Evolutionary conservation across 2,329 filamentous ascomycete genomes (phyloP), one percentile per base, ranked within the genome.

Genomic region (Emmonsia crescens): DNA sequence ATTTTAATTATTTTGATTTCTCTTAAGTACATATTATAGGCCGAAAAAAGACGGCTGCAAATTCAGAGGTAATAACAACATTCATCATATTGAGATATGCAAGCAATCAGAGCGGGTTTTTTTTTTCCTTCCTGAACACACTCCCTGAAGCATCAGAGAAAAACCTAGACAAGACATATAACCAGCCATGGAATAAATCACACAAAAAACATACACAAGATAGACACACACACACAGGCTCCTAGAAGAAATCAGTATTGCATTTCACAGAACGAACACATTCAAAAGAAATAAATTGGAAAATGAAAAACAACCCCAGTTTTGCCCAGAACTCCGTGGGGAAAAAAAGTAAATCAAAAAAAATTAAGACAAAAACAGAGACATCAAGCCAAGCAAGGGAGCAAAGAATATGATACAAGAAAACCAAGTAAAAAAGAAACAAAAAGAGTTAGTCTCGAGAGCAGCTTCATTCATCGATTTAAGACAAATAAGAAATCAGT

Each of bases 381-480:
- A 66, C 64, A 68, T 65, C 69, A 64, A 66, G 16, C n/a, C n/a
- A 51, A 36, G 38, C 52, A 27, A 69, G 8, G 19, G 21, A 38
- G n/a, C 33, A 21, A 24, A 60, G 24, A 66, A 65, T 76, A 77
- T 76, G 71, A 68, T 76, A 77, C 74, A 76, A 72, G 70, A 73
- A 72, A 68, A 66, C 62, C 21, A 27, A 49, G 12, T 27, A 27
- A 27, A 27, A 27, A 27, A 16, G 24, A 16, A 46, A 49, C 10
- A 12, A 29, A 29, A 49, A 19, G 24, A 49, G 3, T 49, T n/a
- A 46, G 42, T 16, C 4, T 49, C 21, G 12, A 49, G 10, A 49
- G 46, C 24, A 49, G 46, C 21, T 16, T 49, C 21, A 27, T 24
- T 16, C 36, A 38, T 38, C 36, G 12, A 38, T 49, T 49, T 10